Percentiles rank a stretch among this genome's conserved stretches.
These are phyloP conservation scores for Schrenkiella parvula DNA, from an alignment of 345 rosid species.

Conservation along the genomic window DNA sequence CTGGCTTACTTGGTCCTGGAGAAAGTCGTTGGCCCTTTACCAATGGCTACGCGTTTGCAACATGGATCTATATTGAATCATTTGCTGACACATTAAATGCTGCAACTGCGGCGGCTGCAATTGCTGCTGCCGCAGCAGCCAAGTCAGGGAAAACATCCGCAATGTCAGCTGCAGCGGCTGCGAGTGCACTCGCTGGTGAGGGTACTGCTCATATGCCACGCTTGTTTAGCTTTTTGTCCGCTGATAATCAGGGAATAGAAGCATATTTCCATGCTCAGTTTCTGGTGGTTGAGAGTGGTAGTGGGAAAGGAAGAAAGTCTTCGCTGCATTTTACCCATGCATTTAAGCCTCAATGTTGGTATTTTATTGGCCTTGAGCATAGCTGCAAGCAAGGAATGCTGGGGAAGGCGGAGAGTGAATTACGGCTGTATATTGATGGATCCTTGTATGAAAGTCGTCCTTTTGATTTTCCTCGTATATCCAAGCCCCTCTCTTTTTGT, in stretches of 20 bases:
- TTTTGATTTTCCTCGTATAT: slow-evolving; percentile 91
- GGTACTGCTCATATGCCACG: slow-evolving; percentile 99
- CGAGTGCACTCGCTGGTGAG: slow-evolving; percentile 99
- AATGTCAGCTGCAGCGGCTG: slow-evolving; percentile 99
- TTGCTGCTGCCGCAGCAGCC: slow-evolving; percentile 97
- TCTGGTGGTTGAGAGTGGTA: slow-evolving; percentile 93
- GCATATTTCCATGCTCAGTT: slow-evolving; percentile 98
- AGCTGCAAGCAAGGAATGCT: slow-evolving; percentile 72
- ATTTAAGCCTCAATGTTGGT: slow-evolving; percentile 99
- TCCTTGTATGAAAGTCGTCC: slow-evolving; percentile 88
- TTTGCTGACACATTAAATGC: slow-evolving; percentile 98
- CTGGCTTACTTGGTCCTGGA: slow-evolving; percentile 99
- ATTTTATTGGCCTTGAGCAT: slow-evolving; percentile 94
- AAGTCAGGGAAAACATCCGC: slow-evolving; percentile 98
- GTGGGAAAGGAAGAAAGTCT: slow-evolving; percentile 93
- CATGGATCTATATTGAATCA: slow-evolving; percentile 98
- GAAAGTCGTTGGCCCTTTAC: slow-evolving; percentile 98
- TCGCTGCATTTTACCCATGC: slow-evolving; percentile 98
- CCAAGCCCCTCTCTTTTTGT: slow-evolving; percentile 94
- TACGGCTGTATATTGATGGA: slow-evolving; percentile 91
- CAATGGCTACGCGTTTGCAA: slow-evolving; percentile 91
- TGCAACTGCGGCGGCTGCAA: slow-evolving; percentile 97
- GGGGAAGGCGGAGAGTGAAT: slow-evolving; percentile 94
- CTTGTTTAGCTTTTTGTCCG: slow-evolving; percentile 90
- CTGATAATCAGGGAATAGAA: slow-evolving; percentile 96